A percentile compares a stretch with the other conserved stretches of the same genome.
Evolutionary conservation across 805 yeast genomes (phyloP).

Genomic region (Spencermartinsiella europaea): DNA sequence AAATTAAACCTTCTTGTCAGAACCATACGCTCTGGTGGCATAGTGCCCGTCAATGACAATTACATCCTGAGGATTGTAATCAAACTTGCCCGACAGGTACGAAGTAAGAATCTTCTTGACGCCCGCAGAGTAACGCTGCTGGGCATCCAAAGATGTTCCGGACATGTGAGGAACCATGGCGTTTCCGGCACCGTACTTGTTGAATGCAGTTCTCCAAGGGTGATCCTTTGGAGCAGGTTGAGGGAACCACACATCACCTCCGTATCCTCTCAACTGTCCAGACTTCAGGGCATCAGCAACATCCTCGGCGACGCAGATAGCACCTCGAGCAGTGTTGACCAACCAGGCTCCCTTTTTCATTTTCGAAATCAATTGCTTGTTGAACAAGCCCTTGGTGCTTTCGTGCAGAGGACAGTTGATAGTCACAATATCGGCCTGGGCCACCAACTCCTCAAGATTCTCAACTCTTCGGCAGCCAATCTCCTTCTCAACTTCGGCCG

Average conservation of each 20-base stretch:
- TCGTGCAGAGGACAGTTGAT: slow-evolving; percentile 75
- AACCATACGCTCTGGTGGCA: slow-evolving; percentile 69
- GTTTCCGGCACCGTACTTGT: slow-evolving; percentile 67
- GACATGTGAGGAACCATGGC: slow-evolving; percentile 83
- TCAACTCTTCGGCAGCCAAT: slow-evolving; percentile 59
- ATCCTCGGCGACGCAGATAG: slow-evolving; percentile 66
- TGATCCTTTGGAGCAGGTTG: slow-evolving; percentile 77
- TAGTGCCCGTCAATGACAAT: slow-evolving; percentile 68
- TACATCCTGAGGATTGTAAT: slow-evolving; percentile 72
- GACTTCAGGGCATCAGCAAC: slow-evolving; percentile 66
- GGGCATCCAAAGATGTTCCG: slow-evolving; percentile 79
- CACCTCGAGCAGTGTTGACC: slow-evolving; percentile 80
- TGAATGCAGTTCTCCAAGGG: slow-evolving; percentile 69
- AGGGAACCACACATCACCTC: slow-evolving; percentile 83
- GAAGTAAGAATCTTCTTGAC: slow-evolving; percentile 58
- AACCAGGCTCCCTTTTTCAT: slow-evolving; percentile 71
- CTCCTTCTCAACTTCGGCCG: slow-evolving; percentile 51
- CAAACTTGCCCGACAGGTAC: slow-evolving; percentile 55
- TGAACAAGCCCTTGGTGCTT: slow-evolving; percentile 59
- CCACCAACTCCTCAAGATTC: slow-evolving; percentile 57
- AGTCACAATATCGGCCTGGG: slow-evolving; percentile 66
- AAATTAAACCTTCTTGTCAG: slow-evolving; percentile 15
- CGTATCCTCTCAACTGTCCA: slow-evolving; percentile 72
- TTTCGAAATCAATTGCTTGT: slow-evolving; percentile 54
- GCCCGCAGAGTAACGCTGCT: slow-evolving; percentile 66